Conservation (phyloP, 2,329 filamentous ascomycete genomes). For the Arthroderma uncinatum region DNA sequence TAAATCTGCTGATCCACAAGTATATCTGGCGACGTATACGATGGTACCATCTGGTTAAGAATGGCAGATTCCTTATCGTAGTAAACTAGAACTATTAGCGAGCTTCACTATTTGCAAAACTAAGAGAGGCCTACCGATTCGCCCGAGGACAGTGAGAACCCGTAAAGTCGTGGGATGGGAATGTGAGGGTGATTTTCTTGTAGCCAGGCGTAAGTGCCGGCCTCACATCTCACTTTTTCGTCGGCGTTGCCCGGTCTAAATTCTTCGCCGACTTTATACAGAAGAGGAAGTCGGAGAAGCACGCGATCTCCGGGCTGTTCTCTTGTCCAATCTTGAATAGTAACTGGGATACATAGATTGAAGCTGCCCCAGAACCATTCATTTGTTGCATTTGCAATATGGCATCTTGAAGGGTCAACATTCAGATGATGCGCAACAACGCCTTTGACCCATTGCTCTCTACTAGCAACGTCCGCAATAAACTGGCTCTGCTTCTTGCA, state of each 20-base stretch:
- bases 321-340: neutral
- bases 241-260: constrained; percentile 5
- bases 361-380: constrained; percentile 25
- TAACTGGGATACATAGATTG: constrained; percentile 25
- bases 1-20: neutral
- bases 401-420: constrained; percentile 6
- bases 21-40: neutral
- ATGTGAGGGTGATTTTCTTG: constrained; percentile 8
- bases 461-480: constrained; percentile 6
- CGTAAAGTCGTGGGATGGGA: constrained; percentile 14
- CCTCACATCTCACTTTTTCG: constrained; percentile 9
- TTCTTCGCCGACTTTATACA: constrained; percentile 5
- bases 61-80: neutral
- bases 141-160: constrained; percentile 12
- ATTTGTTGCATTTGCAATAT: constrained; percentile 6
- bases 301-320: neutral
- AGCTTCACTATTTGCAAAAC: neutral
- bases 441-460: constrained; percentile 5
- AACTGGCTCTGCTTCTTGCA: constrained; percentile 4
- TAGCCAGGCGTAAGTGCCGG: constrained; percentile 1
- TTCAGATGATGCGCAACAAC: constrained; percentile 11
- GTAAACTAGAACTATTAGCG: constrained; percentile 22
- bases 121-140: neutral
- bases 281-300: constrained; percentile 3
- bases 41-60: too few relatives aligned